Evolutionary conservation across 371 early-diverging fungal genomes (phyloP).

Genomic region (Mortierella polycephala): DNA sequence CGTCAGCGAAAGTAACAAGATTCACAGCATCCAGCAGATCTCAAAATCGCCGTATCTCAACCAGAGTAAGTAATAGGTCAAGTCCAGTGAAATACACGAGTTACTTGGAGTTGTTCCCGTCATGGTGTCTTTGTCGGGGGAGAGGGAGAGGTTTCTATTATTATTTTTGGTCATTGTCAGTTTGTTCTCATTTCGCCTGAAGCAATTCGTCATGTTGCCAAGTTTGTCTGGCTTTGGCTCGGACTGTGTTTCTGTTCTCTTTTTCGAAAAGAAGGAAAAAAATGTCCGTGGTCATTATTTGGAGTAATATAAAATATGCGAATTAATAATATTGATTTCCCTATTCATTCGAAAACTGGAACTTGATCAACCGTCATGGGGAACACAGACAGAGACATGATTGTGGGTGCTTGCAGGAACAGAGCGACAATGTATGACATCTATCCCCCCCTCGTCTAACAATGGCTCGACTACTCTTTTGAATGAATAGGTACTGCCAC

Average conservation of each 20-base stretch:
- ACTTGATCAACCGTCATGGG: too few species aligned
- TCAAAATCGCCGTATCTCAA: constrained; percentile 51
- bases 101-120: neutral
- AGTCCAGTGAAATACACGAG: too few species aligned
- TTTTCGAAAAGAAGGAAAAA: neutral
- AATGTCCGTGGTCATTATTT: neutral
- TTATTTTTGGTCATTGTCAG: neutral
- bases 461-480: neutral
- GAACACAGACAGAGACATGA: neutral
- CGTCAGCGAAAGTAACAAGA: constrained; percentile 29
- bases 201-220: neutral
- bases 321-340: constrained; percentile 11
- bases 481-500: constrained; percentile 63
- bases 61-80: constrained; percentile 41
- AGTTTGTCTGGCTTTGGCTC: neutral
- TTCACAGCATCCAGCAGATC: constrained; percentile 36
- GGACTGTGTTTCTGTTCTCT: neutral
- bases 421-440: neutral
- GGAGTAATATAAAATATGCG: neutral
- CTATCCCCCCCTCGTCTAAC: neutral
- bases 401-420: neutral
- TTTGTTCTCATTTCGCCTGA: neutral
- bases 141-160: too few species aligned
- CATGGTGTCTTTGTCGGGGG: neutral
- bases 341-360: neutral